phyloP scores from a whole-genome alignment of 1,284 basidiomycete genomes.

The Pseudozyma sp. region DNA sequence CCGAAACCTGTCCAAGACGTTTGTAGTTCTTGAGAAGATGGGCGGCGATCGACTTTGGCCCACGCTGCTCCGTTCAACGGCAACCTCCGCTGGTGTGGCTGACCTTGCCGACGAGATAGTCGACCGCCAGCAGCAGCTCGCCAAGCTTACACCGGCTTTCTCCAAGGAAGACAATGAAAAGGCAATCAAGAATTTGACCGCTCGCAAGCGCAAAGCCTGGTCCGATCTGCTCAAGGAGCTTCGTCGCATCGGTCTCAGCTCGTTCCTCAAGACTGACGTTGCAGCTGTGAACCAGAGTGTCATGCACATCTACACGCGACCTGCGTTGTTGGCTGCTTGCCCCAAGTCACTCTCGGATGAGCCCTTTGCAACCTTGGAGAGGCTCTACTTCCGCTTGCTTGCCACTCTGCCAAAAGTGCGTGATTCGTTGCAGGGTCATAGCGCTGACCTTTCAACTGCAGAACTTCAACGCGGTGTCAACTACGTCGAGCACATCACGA shows the following conservation, averaged over 20 bases:
- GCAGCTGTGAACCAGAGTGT: conserved; percentile 76
- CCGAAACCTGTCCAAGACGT: conserved; percentile 51
- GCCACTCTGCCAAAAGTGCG: conserved; percentile 79
- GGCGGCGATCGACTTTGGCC: conserved; percentile 38
- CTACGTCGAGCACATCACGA: conserved; percentile 79
- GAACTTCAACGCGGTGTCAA: conserved; percentile 85
- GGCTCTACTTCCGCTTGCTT: conserved; percentile 80
- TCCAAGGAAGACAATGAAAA: conserved; percentile 73
- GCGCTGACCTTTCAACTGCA: conserved; percentile 82
- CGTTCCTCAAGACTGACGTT: conserved; percentile 73
- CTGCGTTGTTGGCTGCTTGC: conserved; percentile 60
- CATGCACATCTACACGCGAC: conserved; percentile 77
- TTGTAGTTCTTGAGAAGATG: conserved; percentile 44
- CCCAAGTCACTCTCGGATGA: conserved; percentile 53
- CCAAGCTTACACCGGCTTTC: conserved; percentile 60
- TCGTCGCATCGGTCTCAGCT: conserved; percentile 79
- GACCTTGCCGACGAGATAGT: conserved; percentile 82
- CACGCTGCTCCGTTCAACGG: conserved; percentile 22
- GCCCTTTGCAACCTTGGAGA: conserved; percentile 72
- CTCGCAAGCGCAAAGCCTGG: conserved; percentile 89
- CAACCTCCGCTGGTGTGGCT: conserved; percentile 71
- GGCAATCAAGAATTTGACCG: conserved; percentile 79
- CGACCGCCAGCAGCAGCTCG: conserved; percentile 76
- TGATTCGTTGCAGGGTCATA: conserved; percentile 77
- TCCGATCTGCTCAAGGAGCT: conserved; percentile 90